Evolutionary conservation across 2,329 filamentous ascomycete genomes (phyloP).

Genomic region (Fusarium sterilihyphosum): DNA sequence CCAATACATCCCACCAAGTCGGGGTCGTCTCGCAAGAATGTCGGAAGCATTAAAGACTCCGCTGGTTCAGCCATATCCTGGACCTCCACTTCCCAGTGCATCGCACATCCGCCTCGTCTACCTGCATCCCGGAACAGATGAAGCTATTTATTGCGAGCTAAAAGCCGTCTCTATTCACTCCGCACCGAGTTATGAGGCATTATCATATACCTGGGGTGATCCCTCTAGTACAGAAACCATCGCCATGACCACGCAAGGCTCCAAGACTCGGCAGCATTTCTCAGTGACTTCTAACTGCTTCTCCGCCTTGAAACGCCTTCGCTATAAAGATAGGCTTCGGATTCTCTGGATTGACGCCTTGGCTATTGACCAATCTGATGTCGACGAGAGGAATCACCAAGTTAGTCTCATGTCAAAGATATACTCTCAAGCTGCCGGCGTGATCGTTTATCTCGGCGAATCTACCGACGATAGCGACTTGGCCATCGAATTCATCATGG

Average conservation of each 20-base stretch:
- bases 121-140: neutral
- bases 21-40: neutral
- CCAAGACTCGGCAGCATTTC: fast-evolving
- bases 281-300: neutral
- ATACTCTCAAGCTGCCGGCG: neutral
- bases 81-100: neutral
- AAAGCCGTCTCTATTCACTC: fast-evolving
- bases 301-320: neutral
- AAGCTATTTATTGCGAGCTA: neutral
- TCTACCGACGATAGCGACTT: neutral
- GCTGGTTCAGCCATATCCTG: neutral
- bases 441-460: neutral
- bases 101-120: neutral
- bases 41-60: fast-evolving
- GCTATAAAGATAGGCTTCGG: neutral
- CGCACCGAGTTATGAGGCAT: neutral
- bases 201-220: neutral
- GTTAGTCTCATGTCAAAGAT: neutral
- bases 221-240: neutral
- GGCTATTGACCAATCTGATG: neutral
- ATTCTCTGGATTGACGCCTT: neutral
- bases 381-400: neutral
- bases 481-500: neutral
- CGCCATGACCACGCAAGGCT: neutral
- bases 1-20: neutral